Evolutionary conservation across 1,284 basidiomycete genomes (phyloP).

Genomic region (Gastroboletus turbinatus): DNA sequence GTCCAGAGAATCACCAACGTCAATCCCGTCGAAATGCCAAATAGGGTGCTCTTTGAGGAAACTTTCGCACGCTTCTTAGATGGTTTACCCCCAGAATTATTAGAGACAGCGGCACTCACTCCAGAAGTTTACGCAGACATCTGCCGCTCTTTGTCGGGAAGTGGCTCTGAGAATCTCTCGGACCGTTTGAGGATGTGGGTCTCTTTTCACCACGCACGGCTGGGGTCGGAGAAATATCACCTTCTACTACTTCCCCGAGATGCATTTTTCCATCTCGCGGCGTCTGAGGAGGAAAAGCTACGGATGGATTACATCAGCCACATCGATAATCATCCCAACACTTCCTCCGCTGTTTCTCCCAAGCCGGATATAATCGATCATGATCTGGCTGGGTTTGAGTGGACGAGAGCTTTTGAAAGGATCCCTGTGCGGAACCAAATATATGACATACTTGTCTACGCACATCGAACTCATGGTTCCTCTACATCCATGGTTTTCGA

Average conservation of each 20-base stretch:
- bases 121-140: conserved; percentile 54
- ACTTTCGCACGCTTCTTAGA: conserved; percentile 49
- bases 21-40: conserved; percentile 60
- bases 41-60: conserved; percentile 51
- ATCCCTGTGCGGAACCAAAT: conserved; percentile 66
- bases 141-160: conserved; percentile 46
- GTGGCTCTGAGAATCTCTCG: conserved; percentile 42
- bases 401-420: conserved; percentile 53
- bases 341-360: conserved; percentile 16
- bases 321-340: conserved; percentile 35
- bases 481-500: conserved; percentile 56
- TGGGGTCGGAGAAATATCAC: conserved; percentile 57
- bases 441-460: conserved; percentile 66
- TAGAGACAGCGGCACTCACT: conserved; percentile 58
- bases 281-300: conserved; percentile 47
- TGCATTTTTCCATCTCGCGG: conserved; percentile 49
- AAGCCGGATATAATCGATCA: conserved; percentile 23
- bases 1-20: conserved; percentile 46
- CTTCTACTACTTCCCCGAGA: conserved; percentile 64
- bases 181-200: conserved; percentile 54
- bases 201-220: conserved; percentile 56
- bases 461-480: conserved; percentile 57
- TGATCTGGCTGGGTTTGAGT: conserved; percentile 34
- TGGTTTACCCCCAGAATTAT: conserved; percentile 53
- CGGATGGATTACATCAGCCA: conserved; percentile 44